These are phyloP conservation scores for Pulveroboletus sp. DNA, from an alignment of 1,284 basidiomycete genomes.

Conservation along the genomic window DNA sequence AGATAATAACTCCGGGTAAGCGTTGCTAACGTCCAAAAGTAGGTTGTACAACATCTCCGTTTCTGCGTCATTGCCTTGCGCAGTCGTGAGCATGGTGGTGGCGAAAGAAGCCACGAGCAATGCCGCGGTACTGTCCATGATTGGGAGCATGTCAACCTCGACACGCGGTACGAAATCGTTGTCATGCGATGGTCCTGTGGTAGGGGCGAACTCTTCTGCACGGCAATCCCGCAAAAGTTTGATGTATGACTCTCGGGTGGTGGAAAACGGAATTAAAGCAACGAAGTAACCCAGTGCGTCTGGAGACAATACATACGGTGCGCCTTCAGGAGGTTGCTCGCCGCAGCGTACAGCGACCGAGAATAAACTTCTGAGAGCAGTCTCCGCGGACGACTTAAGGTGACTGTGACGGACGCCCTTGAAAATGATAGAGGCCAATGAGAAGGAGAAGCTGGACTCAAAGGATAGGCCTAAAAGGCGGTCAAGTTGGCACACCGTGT, in stretches of 20 bases:
- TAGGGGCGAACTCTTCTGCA: constrained; percentile 44
- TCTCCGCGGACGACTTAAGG: constrained; percentile 57
- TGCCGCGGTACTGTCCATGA: constrained; percentile 63
- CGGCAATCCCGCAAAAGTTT: constrained; percentile 60
- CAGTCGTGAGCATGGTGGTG: constrained; percentile 72
- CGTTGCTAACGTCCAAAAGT: constrained; percentile 68
- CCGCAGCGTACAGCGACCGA: constrained; percentile 52
- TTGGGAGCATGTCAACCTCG: constrained; percentile 57
- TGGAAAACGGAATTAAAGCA: constrained; percentile 70
- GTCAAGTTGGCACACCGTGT: constrained; percentile 73
- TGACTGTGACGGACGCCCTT: constrained; percentile 76
- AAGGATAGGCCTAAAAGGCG: constrained; percentile 74
- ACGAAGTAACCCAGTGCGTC: constrained; percentile 81
- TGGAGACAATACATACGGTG: constrained; percentile 45
- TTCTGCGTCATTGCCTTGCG: constrained; percentile 79
- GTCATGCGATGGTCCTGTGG: constrained; percentile 40
- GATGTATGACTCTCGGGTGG: constrained; percentile 52
- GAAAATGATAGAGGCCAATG: constrained; percentile 78
- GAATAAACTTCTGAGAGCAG: constrained; percentile 54
- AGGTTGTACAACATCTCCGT: constrained; percentile 77
- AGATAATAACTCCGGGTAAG: constrained; percentile 72
- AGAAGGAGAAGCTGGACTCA: constrained; percentile 77
- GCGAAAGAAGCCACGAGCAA: constrained; percentile 75
- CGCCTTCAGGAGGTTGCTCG: constrained; percentile 34
- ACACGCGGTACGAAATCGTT: constrained; percentile 51